These are phyloP conservation scores for Thalia dealbata DNA, from an alignment of 176 grass and related monocot genomes.

Conservation along the genomic window DNA sequence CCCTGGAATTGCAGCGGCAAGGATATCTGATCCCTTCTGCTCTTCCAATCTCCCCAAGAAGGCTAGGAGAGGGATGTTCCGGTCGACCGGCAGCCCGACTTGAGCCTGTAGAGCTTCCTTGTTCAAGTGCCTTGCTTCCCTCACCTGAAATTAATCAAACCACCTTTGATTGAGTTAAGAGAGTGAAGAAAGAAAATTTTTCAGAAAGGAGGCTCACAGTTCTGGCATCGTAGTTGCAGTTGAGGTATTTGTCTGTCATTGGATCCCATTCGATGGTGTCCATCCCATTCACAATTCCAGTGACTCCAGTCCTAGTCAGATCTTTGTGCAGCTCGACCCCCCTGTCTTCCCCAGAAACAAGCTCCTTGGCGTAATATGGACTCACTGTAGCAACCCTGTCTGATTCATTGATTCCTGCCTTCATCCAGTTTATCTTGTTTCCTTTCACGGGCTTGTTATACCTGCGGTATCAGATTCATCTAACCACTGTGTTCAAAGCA, in stretches of 20 bases:
- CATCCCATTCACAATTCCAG: slow-evolving; percentile 89
- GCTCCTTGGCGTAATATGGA: slow-evolving; percentile 71
- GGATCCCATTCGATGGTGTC: slow-evolving; percentile 89
- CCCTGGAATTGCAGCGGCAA: slow-evolving; percentile 60
- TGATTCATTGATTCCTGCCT: slow-evolving; percentile 58
- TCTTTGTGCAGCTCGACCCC: slow-evolving; percentile 72
- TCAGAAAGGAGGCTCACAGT: slow-evolving; percentile 36
- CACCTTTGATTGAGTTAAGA: neutral
- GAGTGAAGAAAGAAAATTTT: neutral
- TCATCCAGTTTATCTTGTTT: slow-evolving; percentile 95
- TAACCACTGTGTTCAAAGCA: neutral
- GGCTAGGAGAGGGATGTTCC: slow-evolving; percentile 57
- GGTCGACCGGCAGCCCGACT: slow-evolving; percentile 53
- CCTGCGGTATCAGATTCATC: slow-evolving; percentile 20
- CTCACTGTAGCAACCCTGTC: slow-evolving; percentile 67
- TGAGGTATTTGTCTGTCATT: slow-evolving; percentile 65
- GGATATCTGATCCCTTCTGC: slow-evolving; percentile 88
- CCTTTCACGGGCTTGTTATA: slow-evolving; percentile 77
- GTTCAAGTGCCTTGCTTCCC: slow-evolving; percentile 58
- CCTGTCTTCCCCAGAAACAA: slow-evolving; percentile 54
- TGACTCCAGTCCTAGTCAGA: slow-evolving; percentile 47
- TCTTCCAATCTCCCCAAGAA: slow-evolving; percentile 89
- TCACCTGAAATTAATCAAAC: slow-evolving; percentile 28
- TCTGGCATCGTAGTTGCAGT: slow-evolving; percentile 49
- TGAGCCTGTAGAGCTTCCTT: slow-evolving; percentile 89